Percentiles rank a stretch among this genome's conserved stretches.
Evolutionary conservation across 306 rosid genomes (phyloP).

Genomic region (Ormosia emarginata): DNA sequence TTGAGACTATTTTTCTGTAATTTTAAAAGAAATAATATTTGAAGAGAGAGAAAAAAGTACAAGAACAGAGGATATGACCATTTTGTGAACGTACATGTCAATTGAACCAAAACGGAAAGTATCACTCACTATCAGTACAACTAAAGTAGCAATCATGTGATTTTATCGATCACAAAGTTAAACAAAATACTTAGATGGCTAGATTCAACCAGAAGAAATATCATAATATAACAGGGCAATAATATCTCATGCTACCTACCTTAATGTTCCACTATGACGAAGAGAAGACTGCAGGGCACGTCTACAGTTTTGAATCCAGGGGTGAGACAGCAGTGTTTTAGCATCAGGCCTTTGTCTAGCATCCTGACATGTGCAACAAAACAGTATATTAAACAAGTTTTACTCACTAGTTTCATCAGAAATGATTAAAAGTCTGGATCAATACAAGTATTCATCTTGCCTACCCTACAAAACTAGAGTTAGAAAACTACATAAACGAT

Average conservation of each 20-base stretch:
- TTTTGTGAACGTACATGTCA: neutral
- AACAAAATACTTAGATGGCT: neutral
- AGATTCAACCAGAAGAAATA: slow-evolving; percentile 16
- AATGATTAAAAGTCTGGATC: neutral
- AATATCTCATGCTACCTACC: slow-evolving; percentile 42
- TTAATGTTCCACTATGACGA: slow-evolving; percentile 85
- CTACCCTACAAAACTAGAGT: neutral
- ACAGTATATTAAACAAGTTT: slow-evolving; percentile 13
- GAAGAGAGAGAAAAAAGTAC: neutral
- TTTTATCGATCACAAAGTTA: neutral
- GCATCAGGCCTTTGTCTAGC: slow-evolving; percentile 99
- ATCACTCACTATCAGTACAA: neutral
- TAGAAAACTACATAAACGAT: slow-evolving; percentile 10
- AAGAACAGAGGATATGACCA: neutral
- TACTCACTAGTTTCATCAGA: slow-evolving; percentile 4
- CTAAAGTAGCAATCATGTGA: neutral
- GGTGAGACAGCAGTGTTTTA: slow-evolving; percentile 88
- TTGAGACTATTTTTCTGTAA: neutral
- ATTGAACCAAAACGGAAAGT: neutral
- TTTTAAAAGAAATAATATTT: neutral
- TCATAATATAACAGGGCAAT: neutral
- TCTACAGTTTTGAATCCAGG: slow-evolving; percentile 86
- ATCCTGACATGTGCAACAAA: slow-evolving; percentile 64
- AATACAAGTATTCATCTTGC: slow-evolving; percentile 12
- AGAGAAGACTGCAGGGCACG: slow-evolving; percentile 90